Percentiles rank a stretch among this genome's conserved stretches.
These are phyloP conservation scores for Scopulariopsis brevicaulis DNA, from an alignment of 2,329 filamentous ascomycete genomes.

Conservation along the genomic window DNA sequence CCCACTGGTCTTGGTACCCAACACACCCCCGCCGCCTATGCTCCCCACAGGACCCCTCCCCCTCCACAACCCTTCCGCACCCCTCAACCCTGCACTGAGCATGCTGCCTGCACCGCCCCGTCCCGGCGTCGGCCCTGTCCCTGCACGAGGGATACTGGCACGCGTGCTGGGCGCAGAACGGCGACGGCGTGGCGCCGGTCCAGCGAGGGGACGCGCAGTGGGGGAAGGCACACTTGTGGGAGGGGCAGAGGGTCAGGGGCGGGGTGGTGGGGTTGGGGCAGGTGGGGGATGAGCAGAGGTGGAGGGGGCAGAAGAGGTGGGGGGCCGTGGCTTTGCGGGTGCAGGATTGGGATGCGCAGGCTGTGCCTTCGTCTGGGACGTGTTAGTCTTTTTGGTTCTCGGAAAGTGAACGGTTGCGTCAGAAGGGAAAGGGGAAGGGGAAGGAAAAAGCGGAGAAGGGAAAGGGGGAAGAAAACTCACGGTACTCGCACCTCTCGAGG, in stretches of 20 bases:
- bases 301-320: not conserved
- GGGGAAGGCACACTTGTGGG: slow-evolving; percentile 5
- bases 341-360: no score
- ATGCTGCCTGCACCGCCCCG: slow-evolving; percentile 1
- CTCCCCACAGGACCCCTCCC: not conserved
- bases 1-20: not conserved
- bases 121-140: not conserved
- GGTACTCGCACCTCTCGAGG: slow-evolving; percentile 2
- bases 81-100: not conserved
- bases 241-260: not conserved
- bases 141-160: not conserved
- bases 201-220: slow-evolving; percentile 1
- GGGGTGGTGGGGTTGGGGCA: not conserved
- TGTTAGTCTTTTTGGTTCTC: not conserved
- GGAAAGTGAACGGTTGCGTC: not conserved
- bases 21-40: not conserved
- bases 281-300: slow-evolving; percentile 1
- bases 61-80: not conserved
- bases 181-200: not conserved
- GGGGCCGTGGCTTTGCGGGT: not conserved
- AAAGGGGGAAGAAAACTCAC: not conserved
- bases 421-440: not conserved
- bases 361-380: not conserved
- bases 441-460: not conserved
- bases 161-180: slow-evolving; percentile 2